Base-by-base conservation (phyloP, 2,329 filamentous ascomycete species). In the Aspergillus neoniger region DNA sequence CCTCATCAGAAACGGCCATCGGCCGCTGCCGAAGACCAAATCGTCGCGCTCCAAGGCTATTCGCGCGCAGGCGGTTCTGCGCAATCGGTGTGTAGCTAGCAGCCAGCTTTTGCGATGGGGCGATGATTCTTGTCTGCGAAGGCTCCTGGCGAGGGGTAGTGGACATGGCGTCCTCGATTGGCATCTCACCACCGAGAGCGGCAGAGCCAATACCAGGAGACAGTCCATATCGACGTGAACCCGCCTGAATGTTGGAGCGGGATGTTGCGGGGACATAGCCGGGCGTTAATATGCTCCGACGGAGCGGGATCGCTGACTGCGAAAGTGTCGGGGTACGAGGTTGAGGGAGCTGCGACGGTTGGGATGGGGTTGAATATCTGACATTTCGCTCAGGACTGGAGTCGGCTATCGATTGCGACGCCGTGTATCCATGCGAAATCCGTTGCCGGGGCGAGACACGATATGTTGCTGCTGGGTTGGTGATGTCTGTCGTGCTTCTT, bases 401-500 rank as follows among this genome's bases (percentile, higher is more conserved):
- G 7, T 66, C 68, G 14, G 69, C 66, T 47, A 65, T 62, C 21
- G 70, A 67, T 28, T 68, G 70, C 53, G 70, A 67, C 12, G 65
- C 23, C 4, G 66, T 66, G 49, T 71, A 71, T 48, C 69, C 69
- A 50, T 71, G 70, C 15, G 72, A 70, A 28, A 70, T 60, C 41
- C 76, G 74, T 56, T 78, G 76, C 44, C 73, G 71, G 2, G 73
- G 69, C 7, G 73, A 67, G 6, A 69, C 67, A 10, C 69, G 70
- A 58, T 71, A 70, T 5, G 65, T 57, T 9, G 68, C 62, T n/a
- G 66, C 67, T 30, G 71, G 68, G 36, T 67, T 73, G 21, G 70
- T 69, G 41, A 76, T 67, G 30, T 81, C 79, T 1, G 79, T 80
- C 71, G 76, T 75, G 28, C 78, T 77, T 58, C 79, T 71, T 17